A percentile compares a stretch with the other conserved stretches of the same genome.
phyloP scores from a whole-genome alignment of 2,329 filamentous ascomycete genomes.

The Juglanconis sp. region DNA sequence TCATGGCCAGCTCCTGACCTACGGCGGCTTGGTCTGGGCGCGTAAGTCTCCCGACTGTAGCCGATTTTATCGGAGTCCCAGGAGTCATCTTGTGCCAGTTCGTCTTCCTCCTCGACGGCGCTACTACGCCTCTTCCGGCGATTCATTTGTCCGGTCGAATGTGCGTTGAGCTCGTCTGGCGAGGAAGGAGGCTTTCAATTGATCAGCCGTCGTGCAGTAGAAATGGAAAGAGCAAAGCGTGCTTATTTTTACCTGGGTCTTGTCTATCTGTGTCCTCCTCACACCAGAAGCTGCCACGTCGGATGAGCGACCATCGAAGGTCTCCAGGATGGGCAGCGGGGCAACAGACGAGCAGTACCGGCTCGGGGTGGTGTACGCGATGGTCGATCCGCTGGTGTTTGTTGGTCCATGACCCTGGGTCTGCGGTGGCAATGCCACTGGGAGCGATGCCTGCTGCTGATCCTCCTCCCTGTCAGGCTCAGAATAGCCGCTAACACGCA shows the following conservation, averaged over 20 bases:
- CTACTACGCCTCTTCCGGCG: conserved; percentile 14
- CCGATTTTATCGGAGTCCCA: conserved; percentile 19
- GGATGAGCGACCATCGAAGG: not conserved
- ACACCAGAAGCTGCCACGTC: not conserved
- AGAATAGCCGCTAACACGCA: conserved; percentile 24
- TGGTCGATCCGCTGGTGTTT: conserved; percentile 28
- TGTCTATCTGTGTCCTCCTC: not conserved
- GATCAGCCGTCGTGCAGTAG: not conserved
- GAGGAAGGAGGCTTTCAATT: conserved; percentile 8
- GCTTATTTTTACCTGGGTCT: not conserved
- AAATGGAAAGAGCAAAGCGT: no score
- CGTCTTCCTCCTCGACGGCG: not conserved
- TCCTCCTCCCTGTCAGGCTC: conserved; percentile 16
- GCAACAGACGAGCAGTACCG: conserved; percentile 23
- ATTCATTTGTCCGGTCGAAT: not conserved
- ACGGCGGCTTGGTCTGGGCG: conserved; percentile 19
- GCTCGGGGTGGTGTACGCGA: conserved; percentile 35
- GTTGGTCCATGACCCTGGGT: conserved; percentile 10
- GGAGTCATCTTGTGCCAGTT: conserved; percentile 1
- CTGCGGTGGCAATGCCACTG: not conserved
- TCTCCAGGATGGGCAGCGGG: not conserved
- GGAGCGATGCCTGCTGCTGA: conserved; percentile 10
- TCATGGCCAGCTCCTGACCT: conserved; percentile 12
- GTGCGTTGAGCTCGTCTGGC: conserved; percentile 13
- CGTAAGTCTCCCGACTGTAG: conserved; percentile 3